Evolutionary conservation across 495 filamentous ascomycete genomes (phyloP).

Genomic region (Baudoinia panamericana): DNA sequence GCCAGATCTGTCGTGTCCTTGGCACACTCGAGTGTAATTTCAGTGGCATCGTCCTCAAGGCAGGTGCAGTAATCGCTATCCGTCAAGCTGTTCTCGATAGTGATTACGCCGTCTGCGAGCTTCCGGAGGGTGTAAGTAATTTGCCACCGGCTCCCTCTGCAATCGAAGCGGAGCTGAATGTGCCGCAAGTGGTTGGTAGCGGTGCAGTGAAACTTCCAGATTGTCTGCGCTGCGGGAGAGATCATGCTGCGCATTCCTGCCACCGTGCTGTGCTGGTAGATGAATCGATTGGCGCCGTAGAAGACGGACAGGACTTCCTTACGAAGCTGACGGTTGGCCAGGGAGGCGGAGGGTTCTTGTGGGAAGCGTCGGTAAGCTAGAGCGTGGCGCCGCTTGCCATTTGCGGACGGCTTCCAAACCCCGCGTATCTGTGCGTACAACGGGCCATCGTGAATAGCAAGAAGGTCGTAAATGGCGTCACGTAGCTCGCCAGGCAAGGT

Average conservation of each 20-base stretch:
- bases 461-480: constrained; percentile 2
- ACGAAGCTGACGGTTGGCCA: constrained; percentile 9
- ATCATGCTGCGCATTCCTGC: background rate
- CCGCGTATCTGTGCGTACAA: background rate
- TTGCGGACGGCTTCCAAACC: background rate
- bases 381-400: background rate
- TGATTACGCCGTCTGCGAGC: background rate
- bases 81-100: background rate
- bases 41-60: background rate
- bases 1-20: background rate
- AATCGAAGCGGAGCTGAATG: background rate
- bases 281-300: constrained; percentile 11
- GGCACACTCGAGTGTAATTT: background rate
- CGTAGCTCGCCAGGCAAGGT: constrained; percentile 3
- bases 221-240: background rate
- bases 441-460: background rate
- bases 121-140: background rate
- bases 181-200: background rate
- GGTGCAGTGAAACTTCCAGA: background rate
- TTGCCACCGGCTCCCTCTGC: background rate
- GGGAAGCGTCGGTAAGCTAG: background rate
- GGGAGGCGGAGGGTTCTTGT: constrained; percentile 1
- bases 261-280: background rate
- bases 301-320: constrained; percentile 12
- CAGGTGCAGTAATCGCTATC: background rate